Evolutionary conservation across 352 stramenopile species (phyloP), one percentile per base, ranked within the genome.

Genomic region (Phytophthora pini): DNA sequence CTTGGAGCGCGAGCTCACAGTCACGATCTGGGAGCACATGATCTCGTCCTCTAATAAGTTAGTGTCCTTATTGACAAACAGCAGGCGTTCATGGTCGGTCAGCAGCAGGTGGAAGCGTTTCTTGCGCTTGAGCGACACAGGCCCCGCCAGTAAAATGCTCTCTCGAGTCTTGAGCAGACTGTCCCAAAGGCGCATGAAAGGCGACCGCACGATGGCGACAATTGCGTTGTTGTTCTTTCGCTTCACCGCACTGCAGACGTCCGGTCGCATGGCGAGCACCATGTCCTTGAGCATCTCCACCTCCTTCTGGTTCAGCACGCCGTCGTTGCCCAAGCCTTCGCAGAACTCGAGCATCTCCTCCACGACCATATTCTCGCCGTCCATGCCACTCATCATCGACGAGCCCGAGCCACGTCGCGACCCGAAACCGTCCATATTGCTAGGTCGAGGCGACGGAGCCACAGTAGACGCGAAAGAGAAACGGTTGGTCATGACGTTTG

Each of bases 41-140:
- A 95, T 87, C 70, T 95, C 87, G 67, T 95, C 87, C 56, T 95
- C 87, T 70, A 95, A 81, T 80, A 92, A 81, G 72, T 95, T 95
- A 69, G 84, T 92, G 51, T 92, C 85, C 70, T 91, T 91, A 80
- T 95, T 95, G 61, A 95, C 80, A 72, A 95, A 92, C 29, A 95
- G 71, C 51, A 95, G 70, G 10, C 87, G 87, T 67, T 95, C 87
- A 70, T 95, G 84, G 60, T 93, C 83, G 36, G 87, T 95, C 39
- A 95, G 77, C 50, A 95, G 65, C 59, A 95, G 51, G 59, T 95
- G 87, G 64, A 89, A 95, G 20, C 83, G 81, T 57, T 93, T 93
- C 72, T 95, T 95, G 68, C 84, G 84, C 72, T 92, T 92, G 31
- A 90, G 68, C 20, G 87, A 89, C 56, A 95, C 84, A 24, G 87